Evolutionary conservation across 805 yeast genomes (phyloP), one percentile per base, ranked within the genome.

Genomic region (Ogataea neopini): DNA sequence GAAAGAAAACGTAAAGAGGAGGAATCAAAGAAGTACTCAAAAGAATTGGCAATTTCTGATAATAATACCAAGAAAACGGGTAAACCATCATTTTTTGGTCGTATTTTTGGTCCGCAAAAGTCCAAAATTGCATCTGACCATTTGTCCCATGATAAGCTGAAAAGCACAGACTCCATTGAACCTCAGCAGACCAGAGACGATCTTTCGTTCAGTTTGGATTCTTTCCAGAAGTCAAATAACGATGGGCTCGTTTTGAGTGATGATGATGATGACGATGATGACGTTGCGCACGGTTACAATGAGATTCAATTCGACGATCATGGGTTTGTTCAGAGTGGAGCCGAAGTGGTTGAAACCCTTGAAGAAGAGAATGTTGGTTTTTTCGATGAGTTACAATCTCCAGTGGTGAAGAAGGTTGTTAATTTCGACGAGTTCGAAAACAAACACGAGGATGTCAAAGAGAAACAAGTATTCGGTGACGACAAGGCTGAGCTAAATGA

Each of bases 91-190:
- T 49, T 64, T 8, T 57, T 64, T 29, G 50, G 55, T 9, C 54
- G 56, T 23, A 28, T 64, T 9, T 64, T 64, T 43, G 60, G 64
- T 2, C 18, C 45, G 6, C 47, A 53, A 18, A 64, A 63, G 41
- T 59, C 64, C 18, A 63, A 60, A 29, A 63, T 64, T 26, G 58
- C 68, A 0, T 51, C 59, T 3, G 68, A 63, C 41, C 55, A 51
- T 45, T 22, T 60, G 4, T 62, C 66, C 1, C 63, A 62, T 45
- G 53, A 51, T 20, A 48, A 42, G 26, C 26, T 54, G 13, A 38
- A 34, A 7, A 14, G 17, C 7, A 17, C 45, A n/a, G 14, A 19
- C 2, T 18, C 40, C 9, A 33, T 20, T 3, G 49, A 34, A 15
- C 36, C 40, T 15, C 22, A 33, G 15, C 17, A 37, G 20, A 41